Evolutionary conservation across 1,284 basidiomycete genomes (phyloP), one percentile per base, ranked within the genome.

Genomic region (Leccinum angustisporum): DNA sequence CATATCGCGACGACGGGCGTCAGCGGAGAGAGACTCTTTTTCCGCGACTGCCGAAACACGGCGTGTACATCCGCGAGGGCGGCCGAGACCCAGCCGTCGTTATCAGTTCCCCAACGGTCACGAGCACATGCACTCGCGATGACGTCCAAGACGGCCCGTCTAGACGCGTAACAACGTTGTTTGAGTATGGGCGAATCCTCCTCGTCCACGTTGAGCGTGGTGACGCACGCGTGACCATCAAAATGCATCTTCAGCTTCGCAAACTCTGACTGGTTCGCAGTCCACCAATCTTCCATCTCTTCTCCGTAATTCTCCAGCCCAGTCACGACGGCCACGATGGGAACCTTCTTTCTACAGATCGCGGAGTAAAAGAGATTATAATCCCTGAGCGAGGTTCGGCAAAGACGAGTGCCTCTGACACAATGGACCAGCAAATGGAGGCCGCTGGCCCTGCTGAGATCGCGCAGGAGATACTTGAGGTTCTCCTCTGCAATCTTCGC

Each of bases 361-460:
- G 66, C 67, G 16, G 73, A 74, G 60, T 76, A 74, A 66, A 75
- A 76, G 58, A 76, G 60, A 57, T 72, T 67, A 58, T 75, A 77
- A 62, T 76, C 72, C 54, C 46, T 48, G 34, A 71, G 59, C 9
- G 67, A 34, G 0, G 64, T 59, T 34, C 64, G 63, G 55, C 65
- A 68, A 57, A 76, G 64, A 51, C 67, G 65, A n/a, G 65, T 48
- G 11, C 63, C 68, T 46, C 71, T 73, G 61, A 72, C 34, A 60
- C 71, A 72, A 66, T 76, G 74, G 8, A 73, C 52, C 33, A 73
- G 46, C 25, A 76, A 65, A 59, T 74, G 68, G 50, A 73, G 43
- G 30, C 72, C 72, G 48, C 65, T 46, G 51, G 68, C 68, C 61
- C 54, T 63, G 62, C 52, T 62, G 54, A 72, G 62, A 58, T 69